A percentile compares a stretch with the other conserved stretches of the same genome.
Evolutionary conservation across 371 early-diverging fungal genomes (phyloP).

Genomic region (Mucor plumbeus): DNA sequence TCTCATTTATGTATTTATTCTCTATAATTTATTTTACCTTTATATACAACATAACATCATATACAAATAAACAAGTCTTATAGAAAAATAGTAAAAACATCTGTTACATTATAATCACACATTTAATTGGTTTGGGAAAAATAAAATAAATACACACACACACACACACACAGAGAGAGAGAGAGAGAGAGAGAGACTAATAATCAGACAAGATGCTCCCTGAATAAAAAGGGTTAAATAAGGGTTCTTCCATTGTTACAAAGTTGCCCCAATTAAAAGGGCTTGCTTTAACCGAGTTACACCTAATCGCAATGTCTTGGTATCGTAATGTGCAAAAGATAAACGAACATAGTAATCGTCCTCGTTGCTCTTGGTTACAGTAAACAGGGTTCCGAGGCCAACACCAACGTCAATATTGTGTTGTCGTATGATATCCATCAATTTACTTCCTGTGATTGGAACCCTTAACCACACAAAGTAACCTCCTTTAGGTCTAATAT

Average conservation of each 20-base stretch:
- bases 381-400: constrained; percentile 36
- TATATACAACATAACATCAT: background rate
- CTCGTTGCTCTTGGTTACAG: constrained; percentile 15
- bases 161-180: background rate
- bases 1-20: constrained; percentile 1
- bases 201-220: too few species aligned
- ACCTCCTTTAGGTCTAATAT: constrained; percentile 38
- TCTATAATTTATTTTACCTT: background rate
- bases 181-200: background rate
- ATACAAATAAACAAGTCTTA: background rate
- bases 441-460: constrained; percentile 29
- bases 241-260: constrained; percentile 4
- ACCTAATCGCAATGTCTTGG: constrained; percentile 20
- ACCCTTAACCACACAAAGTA: constrained; percentile 53
- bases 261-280: constrained; percentile 7
- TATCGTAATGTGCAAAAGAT: constrained; percentile 34
- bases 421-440: constrained; percentile 23
- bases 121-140: background rate
- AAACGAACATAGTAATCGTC: constrained; percentile 24
- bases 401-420: constrained; percentile 28
- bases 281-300: constrained; percentile 27
- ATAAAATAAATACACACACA: background rate
- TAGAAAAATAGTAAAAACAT: background rate
- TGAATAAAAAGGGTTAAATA: background rate
- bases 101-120: background rate